phyloP scores from a whole-genome alignment of 306 rosid species.

The Fagus crenata region DNA sequence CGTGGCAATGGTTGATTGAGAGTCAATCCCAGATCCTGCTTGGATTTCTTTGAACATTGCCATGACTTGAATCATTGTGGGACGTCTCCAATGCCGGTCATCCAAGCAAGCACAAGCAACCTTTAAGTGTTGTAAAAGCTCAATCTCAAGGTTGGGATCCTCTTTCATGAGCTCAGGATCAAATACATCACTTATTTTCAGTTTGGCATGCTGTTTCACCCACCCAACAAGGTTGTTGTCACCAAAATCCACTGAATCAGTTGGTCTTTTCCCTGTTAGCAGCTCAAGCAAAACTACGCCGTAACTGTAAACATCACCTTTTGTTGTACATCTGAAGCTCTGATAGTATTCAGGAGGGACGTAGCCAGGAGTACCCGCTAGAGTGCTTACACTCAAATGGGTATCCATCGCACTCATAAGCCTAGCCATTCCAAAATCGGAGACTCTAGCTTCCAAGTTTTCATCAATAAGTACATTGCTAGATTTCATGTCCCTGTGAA shows the following conservation, averaged over 20 bases:
- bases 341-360: conserved; percentile 98
- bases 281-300: conserved; percentile 94
- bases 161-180: conserved; percentile 85
- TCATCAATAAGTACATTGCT: conserved; percentile 93
- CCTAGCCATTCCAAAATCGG: conserved; percentile 99
- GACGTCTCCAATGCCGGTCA: conserved; percentile 73
- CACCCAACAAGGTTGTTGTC: conserved; percentile 98
- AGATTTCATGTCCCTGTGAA: conserved; percentile 97
- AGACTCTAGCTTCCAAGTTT: conserved; percentile 86
- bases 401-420: conserved; percentile 96
- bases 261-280: conserved; percentile 82
- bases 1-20: conserved; percentile 67
- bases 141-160: conserved; percentile 72
- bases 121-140: conserved; percentile 80
- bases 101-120: conserved; percentile 91
- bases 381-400: conserved; percentile 92
- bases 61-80: conserved; percentile 91
- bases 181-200: conserved; percentile 72
- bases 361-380: conserved; percentile 95
- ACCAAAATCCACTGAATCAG: conserved; percentile 88
- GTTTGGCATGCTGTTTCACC: conserved; percentile 91
- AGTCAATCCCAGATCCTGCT: conserved; percentile 86
- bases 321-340: conserved; percentile 87
- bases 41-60: conserved; percentile 91
- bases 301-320: conserved; percentile 91